These are phyloP conservation scores for Pseudogymnoascus sp. DNA, from an alignment of 2,329 filamentous ascomycete species.

Conservation along the genomic window DNA sequence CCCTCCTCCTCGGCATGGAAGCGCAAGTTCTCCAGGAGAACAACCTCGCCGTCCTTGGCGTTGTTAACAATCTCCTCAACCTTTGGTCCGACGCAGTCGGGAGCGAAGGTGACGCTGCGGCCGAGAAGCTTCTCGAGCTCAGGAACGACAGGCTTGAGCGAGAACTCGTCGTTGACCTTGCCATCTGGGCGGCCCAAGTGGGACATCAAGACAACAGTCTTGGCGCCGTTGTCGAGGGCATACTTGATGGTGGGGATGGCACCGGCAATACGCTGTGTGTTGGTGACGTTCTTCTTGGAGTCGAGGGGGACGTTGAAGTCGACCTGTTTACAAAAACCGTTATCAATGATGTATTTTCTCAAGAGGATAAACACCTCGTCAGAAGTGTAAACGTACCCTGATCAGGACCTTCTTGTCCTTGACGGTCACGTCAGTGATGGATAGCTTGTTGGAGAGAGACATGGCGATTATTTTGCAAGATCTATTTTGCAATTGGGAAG, in stretches of 20 bases:
- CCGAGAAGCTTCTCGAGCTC: slow-evolving; percentile 85
- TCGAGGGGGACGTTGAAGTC: slow-evolving; percentile 99
- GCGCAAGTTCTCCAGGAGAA: slow-evolving; percentile 94
- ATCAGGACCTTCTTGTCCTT: slow-evolving; percentile 98
- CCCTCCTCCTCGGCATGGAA: slow-evolving; percentile 99
- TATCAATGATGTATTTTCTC: slow-evolving; percentile 19
- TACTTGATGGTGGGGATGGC: slow-evolving; percentile 94
- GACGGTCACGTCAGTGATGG: slow-evolving; percentile 91
- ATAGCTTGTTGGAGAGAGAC: slow-evolving; percentile 98
- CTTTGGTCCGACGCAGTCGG: slow-evolving; percentile 83
- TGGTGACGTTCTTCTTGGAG: slow-evolving; percentile 85
- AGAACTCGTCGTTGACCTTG: slow-evolving; percentile 85
- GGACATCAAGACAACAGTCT: slow-evolving; percentile 94
- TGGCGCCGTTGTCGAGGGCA: slow-evolving; percentile 81
- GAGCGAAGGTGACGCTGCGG: slow-evolving; percentile 77
- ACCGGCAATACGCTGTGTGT: slow-evolving; percentile 96
- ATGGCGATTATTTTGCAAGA: slow-evolving; percentile 40
- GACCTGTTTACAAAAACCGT: slow-evolving; percentile 49
- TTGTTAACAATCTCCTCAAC: slow-evolving; percentile 84
- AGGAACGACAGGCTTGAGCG: slow-evolving; percentile 80
- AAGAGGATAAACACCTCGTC: background rate
- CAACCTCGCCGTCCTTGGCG: slow-evolving; percentile 70
- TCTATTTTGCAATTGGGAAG: background rate
- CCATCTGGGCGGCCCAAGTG: slow-evolving; percentile 95
- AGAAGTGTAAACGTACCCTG: slow-evolving; percentile 55